Conservation (phyloP, 768 basidiomycete species). For the Rhizopogon sp. region DNA sequence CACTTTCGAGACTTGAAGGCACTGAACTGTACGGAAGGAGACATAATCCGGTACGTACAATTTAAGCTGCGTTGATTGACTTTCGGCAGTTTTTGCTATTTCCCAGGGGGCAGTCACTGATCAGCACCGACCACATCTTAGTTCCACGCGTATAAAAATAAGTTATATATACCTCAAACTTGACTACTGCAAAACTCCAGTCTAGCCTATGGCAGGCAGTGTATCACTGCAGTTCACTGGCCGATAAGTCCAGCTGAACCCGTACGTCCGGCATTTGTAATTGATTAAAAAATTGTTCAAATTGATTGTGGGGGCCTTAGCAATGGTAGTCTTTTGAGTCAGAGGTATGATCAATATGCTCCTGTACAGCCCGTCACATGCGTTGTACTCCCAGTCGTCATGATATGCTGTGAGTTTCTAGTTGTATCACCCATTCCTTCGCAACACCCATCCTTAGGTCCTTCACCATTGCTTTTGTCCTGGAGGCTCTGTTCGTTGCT, state of each 20-base stretch:
- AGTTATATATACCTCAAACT: neutral
- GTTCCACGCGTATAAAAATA: constrained; percentile 1
- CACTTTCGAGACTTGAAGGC: neutral
- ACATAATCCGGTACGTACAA: neutral
- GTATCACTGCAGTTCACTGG: neutral
- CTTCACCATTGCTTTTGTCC: constrained; percentile 14
- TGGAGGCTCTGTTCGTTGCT: constrained; percentile 8
- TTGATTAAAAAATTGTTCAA: constrained; percentile 4
- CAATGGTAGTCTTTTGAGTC: constrained; percentile 5
- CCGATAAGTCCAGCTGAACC: neutral
- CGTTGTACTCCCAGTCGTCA: constrained; percentile 11
- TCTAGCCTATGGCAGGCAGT: neutral
- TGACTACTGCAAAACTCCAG: neutral
- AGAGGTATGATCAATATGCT: constrained; percentile 15
- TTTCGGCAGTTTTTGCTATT: neutral
- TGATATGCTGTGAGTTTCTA: constrained; percentile 11
- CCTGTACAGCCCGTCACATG: constrained; percentile 32
- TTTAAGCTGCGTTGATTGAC: neutral
- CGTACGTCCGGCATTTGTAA: constrained; percentile 2
- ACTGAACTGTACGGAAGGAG: too few relatives aligned
- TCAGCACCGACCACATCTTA: neutral
- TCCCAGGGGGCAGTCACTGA: neutral
- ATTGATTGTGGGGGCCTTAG: constrained; percentile 1
- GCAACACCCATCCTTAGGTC: constrained; percentile 22
- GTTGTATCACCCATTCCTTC: constrained; percentile 8